phyloP scores from a whole-genome alignment of 371 early-diverging fungal genomes.

The Dinochytrium kinnereticum region DNA sequence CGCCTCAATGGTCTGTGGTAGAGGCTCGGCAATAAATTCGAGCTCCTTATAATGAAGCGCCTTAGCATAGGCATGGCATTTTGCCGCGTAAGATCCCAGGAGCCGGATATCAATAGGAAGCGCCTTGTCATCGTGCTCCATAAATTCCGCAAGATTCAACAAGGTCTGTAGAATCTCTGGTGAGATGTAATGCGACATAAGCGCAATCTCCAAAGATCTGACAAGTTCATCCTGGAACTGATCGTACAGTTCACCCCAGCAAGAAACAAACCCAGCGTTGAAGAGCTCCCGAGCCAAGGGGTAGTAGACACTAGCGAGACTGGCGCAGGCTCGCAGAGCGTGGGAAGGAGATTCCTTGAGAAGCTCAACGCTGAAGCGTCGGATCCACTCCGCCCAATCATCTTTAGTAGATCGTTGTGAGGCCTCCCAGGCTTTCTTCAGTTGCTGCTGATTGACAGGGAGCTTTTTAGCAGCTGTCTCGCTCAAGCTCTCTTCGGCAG shows the following conservation, averaged over 20 bases:
- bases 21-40: slow-evolving; percentile 87
- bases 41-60: slow-evolving; percentile 95
- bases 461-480: slow-evolving; percentile 65
- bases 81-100: slow-evolving; percentile 87
- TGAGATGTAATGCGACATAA: slow-evolving; percentile 84
- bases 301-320: slow-evolving; percentile 81
- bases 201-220: slow-evolving; percentile 80
- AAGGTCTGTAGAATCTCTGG: slow-evolving; percentile 91
- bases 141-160: slow-evolving; percentile 94
- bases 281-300: slow-evolving; percentile 91
- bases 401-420: slow-evolving; percentile 89
- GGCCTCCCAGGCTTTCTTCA: slow-evolving; percentile 93
- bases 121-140: slow-evolving; percentile 97
- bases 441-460: slow-evolving; percentile 84
- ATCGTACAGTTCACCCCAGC: slow-evolving; percentile 93
- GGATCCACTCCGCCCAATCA: slow-evolving; percentile 98
- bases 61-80: slow-evolving; percentile 96
- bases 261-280: slow-evolving; percentile 96
- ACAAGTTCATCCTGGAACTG: slow-evolving; percentile 94
- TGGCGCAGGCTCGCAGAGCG: slow-evolving; percentile 89
- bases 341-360: slow-evolving; percentile 96
- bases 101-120: slow-evolving; percentile 92
- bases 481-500: slow-evolving; percentile 50
- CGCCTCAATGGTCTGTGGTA: slow-evolving; percentile 86
- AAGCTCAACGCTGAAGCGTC: slow-evolving; percentile 87